A percentile compares a stretch with the other conserved stretches of the same genome.
These are phyloP conservation scores for Pulveroboletus sp. DNA, from an alignment of 768 basidiomycete species.

Conservation along the genomic window DNA sequence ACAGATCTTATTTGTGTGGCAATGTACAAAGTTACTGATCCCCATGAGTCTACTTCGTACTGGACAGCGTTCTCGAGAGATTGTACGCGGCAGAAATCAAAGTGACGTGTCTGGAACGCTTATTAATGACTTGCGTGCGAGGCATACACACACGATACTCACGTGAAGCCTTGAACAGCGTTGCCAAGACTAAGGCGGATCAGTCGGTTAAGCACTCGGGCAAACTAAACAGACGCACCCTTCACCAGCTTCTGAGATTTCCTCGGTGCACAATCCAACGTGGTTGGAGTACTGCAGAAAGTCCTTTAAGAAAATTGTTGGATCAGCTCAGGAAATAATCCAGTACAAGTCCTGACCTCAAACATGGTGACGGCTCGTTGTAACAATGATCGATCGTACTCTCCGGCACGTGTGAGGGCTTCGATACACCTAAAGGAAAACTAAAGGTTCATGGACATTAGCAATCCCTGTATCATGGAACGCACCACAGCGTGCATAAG, in stretches of 20 bases:
- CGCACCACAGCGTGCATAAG: constrained; percentile 76
- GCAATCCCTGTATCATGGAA: background rate
- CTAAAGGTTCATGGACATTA: background rate
- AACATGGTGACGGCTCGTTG: constrained; percentile 79
- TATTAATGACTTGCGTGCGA: background rate
- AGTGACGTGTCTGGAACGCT: constrained; percentile 60
- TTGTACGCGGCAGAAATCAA: constrained; percentile 83
- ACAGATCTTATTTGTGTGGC: background rate
- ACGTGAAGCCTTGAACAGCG: constrained; percentile 89
- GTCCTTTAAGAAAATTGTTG: constrained; percentile 39
- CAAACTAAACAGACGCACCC: constrained; percentile 44
- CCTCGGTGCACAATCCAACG: constrained; percentile 80
- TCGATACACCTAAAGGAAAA: constrained; percentile 65
- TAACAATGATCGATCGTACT: constrained; percentile 65
- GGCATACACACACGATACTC: constrained; percentile 27
- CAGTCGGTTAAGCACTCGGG: background rate
- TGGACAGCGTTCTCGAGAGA: constrained; percentile 56
- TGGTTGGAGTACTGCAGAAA: constrained; percentile 83
- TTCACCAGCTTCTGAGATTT: constrained; percentile 82
- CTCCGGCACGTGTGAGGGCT: constrained; percentile 82
- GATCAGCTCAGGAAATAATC: background rate
- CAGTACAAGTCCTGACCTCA: constrained; percentile 49
- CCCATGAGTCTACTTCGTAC: constrained; percentile 4
- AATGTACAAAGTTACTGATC: background rate
- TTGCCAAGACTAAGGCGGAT: constrained; percentile 60